Base-by-base conservation (phyloP, 2,329 filamentous ascomycete species). In the Chalaropsis thielavioides region DNA sequence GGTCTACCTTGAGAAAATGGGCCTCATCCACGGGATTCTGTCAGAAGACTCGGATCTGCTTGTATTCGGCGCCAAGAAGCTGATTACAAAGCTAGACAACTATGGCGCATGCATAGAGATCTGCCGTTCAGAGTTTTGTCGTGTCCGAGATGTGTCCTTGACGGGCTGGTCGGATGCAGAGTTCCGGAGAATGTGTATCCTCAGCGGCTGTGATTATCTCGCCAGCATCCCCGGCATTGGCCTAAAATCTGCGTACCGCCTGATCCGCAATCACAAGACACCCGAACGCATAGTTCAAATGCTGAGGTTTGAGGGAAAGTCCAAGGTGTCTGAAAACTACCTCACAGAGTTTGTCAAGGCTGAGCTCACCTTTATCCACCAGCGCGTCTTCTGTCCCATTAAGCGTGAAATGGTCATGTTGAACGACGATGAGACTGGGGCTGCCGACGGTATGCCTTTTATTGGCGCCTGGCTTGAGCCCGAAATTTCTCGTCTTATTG, bases 191-290 rank as follows among this genome's bases (percentile, higher is more conserved):
- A 99, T 99, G 94, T 90, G 92, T 49, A 99, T 99, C 69, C 77
- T 99, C 67, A 96, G 91, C 72, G 94, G 94, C 7, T 99, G 94
- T 73, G 94, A 99, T 73, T 99, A 99, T 73, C 81, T 97, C n/a
- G 79, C 86, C 1, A 88, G 88, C 66, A 89, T 99, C 68, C 86
- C 84, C 65, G 88, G 88, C 62, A 84, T 99, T 75, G 94, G 94
- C 0, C 75, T 99, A 65, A 97, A 96, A 78, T 97, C 92, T 5
- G 92, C 94, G 0, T 89, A 99, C 74, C 86, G 91, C 56, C 83
- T 94, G 77, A 82, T 99, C 67, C 85, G 92, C 67, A 96, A 95
- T 74, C 84, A 96, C 76, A 96, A 92, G 74, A 89, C 84, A 0
- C 83, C 94, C 5, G 92, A 97, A 63, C 87, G 86, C 66, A 81